Conservation (phyloP, 768 basidiomycete species). For the Amanita polypyramis region DNA sequence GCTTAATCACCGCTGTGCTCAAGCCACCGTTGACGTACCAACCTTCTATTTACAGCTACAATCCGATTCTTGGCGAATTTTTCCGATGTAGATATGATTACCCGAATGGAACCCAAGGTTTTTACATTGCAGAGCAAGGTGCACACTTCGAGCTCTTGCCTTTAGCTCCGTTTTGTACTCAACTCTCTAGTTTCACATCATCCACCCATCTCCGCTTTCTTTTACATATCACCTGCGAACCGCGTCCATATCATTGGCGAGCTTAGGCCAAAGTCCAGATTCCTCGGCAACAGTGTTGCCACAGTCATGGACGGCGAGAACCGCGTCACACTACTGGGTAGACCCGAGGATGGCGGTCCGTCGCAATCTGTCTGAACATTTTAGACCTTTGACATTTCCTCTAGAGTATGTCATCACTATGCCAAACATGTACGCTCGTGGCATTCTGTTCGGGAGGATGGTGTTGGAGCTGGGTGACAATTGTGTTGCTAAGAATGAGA, state of each 20-base stretch:
- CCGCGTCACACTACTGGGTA: constrained; percentile 71
- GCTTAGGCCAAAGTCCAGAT: constrained; percentile 89
- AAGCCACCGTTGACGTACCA: background rate
- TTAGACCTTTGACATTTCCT: background rate
- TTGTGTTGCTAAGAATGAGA: constrained; percentile 76
- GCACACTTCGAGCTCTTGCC: background rate
- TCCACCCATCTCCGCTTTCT: constrained; percentile 92
- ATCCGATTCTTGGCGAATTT: constrained; percentile 95
- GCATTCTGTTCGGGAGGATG: constrained; percentile 89
- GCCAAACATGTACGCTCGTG: constrained; percentile 96
- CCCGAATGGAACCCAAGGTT: constrained; percentile 79
- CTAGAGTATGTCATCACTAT: constrained; percentile 82
- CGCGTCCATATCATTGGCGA: constrained; percentile 84
- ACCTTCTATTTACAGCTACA: constrained; percentile 50
- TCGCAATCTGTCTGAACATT: constrained; percentile 1
- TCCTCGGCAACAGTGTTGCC: constrained; percentile 93
- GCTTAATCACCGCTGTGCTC: constrained; percentile 19
- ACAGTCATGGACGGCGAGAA: constrained; percentile 97
- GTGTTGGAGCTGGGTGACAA: constrained; percentile 91
- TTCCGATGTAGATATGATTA: constrained; percentile 96
- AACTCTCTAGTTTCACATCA: constrained; percentile 67
- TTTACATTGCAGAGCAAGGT: constrained; percentile 97
- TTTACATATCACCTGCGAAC: constrained; percentile 89
- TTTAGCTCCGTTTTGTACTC: background rate
- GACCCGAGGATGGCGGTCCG: constrained; percentile 80